These are phyloP conservation scores for Barbarea vulgaris DNA, from an alignment of 345 rosid genomes.

Conservation along the genomic window DNA sequence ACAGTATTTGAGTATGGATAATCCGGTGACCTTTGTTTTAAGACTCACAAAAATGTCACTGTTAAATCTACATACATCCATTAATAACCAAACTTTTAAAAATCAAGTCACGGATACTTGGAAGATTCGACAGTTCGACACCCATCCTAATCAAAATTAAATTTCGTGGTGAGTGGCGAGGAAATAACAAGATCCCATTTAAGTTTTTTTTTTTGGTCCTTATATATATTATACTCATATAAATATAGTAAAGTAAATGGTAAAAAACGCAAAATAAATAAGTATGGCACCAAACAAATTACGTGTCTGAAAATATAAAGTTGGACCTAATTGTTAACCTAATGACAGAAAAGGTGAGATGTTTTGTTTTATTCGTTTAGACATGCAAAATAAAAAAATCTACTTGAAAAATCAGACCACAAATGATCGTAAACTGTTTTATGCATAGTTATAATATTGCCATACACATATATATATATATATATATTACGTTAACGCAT, in stretches of 20 bases:
- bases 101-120: conserved; percentile 26
- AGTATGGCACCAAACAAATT: conserved; percentile 13
- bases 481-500: conserved; percentile 3
- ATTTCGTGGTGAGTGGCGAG: background rate
- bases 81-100: background rate
- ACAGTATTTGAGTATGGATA: background rate
- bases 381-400: conserved; percentile 5
- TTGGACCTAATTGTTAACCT: conserved; percentile 1
- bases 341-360: background rate
- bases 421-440: too few relatives aligned
- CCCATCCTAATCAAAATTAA: conserved; percentile 13
- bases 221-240: too few relatives aligned
- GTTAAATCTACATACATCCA: conserved; percentile 6
- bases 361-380: conserved; percentile 14
- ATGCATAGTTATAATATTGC: conserved; percentile 9
- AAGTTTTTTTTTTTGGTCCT: background rate
- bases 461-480: background rate
- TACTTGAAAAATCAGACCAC: too few relatives aligned
- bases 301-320: conserved; percentile 24
- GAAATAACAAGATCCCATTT: conserved; percentile 9
- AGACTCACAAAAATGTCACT: background rate
- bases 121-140: conserved; percentile 21
- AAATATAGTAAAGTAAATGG: background rate
- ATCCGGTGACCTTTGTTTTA: background rate
- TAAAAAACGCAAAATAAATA: background rate